Base-by-base conservation (phyloP, 768 basidiomycete species). In the Clitopilus passeckerianus region DNA sequence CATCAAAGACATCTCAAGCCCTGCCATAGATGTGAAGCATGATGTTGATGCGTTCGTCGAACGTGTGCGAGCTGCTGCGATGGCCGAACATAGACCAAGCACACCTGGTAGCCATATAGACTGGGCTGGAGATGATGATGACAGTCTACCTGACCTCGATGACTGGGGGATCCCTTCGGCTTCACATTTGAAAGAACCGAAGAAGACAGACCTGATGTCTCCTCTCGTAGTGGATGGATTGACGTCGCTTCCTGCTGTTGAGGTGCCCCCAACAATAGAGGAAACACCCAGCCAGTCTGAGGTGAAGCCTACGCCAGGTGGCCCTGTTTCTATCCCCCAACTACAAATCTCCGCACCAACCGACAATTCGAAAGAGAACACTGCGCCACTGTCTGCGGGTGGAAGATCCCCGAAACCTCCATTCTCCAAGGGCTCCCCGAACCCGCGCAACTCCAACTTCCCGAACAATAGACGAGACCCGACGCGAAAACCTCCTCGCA, bases 101-200 rank as follows among this genome's bases (percentile, higher is more conserved):
- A 88, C 89, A 1, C 89, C 89, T 14, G 87, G 86, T 34, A 89
- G 85, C 59, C 90, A 93, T 63, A 88, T 93, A 59, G 91, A 93
- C 71, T 94, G 92, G 92, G 92, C 92, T 43, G 88, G 87, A 34
- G 90, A 93, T 64, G 91, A 94, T 59, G 91, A 93, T 62, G 87
- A 89, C 66, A 86, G 82, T 61, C 75, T 94, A 1, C 91, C 92
- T 5, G 90, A 91, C 71, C 77, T 94, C 24, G 84, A 93, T 68
- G 92, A 94, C 67, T 94, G 92, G 92, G 90, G 87, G 18, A 82
- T 91, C 50, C 22, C 46, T 50, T 50, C 46, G 12, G 78, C 78
- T 18, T 77, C 85, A 16, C 72, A 70, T 18, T 70, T 73, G 46
- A 59, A 63, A 20, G 30, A 66, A 5, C 59, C 59, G 46, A 71